phyloP scores from a whole-genome alignment of 192 early-diverging fungal species.

The Geranomyces variabilis region DNA sequence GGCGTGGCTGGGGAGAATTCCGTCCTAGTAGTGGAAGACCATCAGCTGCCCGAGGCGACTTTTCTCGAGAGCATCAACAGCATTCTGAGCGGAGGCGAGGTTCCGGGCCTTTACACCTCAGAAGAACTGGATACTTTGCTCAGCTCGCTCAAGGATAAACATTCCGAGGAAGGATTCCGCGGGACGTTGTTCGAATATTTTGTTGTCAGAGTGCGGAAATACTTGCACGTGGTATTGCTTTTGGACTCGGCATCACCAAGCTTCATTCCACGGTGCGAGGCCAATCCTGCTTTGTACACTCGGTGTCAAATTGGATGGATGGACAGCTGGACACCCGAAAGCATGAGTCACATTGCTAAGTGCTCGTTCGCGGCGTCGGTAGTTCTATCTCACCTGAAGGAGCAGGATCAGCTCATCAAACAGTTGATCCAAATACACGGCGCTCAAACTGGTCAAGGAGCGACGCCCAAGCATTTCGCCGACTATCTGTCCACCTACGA shows the following conservation, averaged over 20 bases:
- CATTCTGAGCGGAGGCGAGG: conserved; percentile 57
- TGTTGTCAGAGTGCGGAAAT: conserved; percentile 44
- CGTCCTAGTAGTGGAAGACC: conserved; percentile 58
- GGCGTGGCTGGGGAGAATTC: conserved; percentile 47
- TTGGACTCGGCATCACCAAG: conserved; percentile 46
- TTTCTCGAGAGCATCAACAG: conserved; percentile 60
- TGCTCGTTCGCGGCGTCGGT: conserved; percentile 23
- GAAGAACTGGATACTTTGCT: conserved; percentile 59
- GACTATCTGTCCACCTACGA: conserved; percentile 51
- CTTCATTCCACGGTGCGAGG: conserved; percentile 49
- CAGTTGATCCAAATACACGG: conserved; percentile 44
- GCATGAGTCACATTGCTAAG: conserved; percentile 43
- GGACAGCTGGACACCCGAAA: conserved; percentile 52
- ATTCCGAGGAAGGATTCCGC: conserved; percentile 56
- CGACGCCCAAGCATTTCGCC: conserved; percentile 48
- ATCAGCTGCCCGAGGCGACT: conserved; percentile 48
- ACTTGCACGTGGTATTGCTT: conserved; percentile 59
- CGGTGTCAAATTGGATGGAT: conserved; percentile 58
- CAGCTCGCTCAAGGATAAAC: conserved; percentile 45
- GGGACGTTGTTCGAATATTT: conserved; percentile 62
- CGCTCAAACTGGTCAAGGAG: conserved; percentile 14
- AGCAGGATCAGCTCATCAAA: conserved; percentile 40
- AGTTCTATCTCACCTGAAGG: conserved; percentile 26
- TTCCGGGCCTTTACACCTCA: conserved; percentile 55
- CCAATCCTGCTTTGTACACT: conserved; percentile 62